A percentile compares a stretch with the other conserved stretches of the same genome.
Conservation (phyloP, 305 asterid species). For the Fraxinus albicans region DNA sequence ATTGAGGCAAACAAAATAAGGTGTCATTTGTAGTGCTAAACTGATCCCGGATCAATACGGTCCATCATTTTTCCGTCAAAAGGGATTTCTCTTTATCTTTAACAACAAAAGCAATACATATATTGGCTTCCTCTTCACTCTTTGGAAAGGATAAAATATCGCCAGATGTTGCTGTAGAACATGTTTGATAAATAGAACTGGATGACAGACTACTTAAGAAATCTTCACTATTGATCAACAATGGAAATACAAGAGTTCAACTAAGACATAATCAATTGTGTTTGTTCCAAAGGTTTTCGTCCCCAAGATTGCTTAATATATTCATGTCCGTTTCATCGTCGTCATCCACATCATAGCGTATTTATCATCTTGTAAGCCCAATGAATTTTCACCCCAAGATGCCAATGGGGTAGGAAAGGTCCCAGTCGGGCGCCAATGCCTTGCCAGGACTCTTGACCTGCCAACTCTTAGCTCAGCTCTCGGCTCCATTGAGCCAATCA, state of each 20-base stretch:
- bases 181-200: neutral
- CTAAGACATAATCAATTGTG: neutral
- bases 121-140: neutral
- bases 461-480: slow-evolving; percentile 54
- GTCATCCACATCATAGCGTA: slow-evolving; percentile 27
- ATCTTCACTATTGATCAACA: neutral
- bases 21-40: neutral
- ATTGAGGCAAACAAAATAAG: neutral
- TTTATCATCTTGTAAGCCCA: slow-evolving; percentile 38
- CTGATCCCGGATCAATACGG: neutral
- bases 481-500: slow-evolving; percentile 63
- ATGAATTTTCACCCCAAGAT: slow-evolving; percentile 80
- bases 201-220: neutral
- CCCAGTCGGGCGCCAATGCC: slow-evolving; percentile 54
- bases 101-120: neutral
- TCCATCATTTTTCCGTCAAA: neutral
- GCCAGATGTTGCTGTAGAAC: neutral
- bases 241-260: neutral
- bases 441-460: slow-evolving; percentile 54
- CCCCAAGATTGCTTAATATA: slow-evolving; percentile 43
- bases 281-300: slow-evolving; percentile 18
- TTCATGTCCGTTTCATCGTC: slow-evolving; percentile 39
- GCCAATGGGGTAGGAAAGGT: slow-evolving; percentile 57
- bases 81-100: neutral
- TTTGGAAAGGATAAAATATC: neutral